Evolutionary conservation across 2,329 filamentous ascomycete species (phyloP), one percentile per base, ranked within the genome.

Genomic region (Aureobasidium sp.): DNA sequence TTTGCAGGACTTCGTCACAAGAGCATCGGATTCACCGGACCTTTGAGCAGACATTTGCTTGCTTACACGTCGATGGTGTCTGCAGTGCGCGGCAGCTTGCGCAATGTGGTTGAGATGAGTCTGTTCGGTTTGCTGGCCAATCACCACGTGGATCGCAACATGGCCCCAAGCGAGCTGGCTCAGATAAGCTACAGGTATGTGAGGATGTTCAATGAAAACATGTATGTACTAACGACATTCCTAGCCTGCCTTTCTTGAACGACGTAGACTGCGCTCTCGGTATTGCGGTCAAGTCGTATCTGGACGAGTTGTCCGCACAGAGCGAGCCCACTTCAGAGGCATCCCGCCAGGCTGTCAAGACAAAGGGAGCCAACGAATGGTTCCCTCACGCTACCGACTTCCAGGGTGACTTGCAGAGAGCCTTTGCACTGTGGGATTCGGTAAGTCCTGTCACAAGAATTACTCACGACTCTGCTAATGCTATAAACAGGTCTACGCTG

Each of bases 1-100:
- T 80, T 97, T 63, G 84, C 91, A 57, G 90, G 89, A 70, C 80
- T 97, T 65, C 85, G 87, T 36, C 94, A 99, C 73, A 84, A 90
- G 68, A 82, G 84, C 3, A 92, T 93, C 68, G 94, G 94, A 34
- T 99, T 97, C 75, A 97, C 93, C 1, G 94, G 94, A 0, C 93
- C 94, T 1, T 82, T 99, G 1, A 96, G 91, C 79, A 88, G 94
- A 74, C 91, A 93, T 67, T 81, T 97, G 58, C 81, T 99, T 46
- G 87, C 86, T 29, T 99, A 92, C 78, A 89, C 91, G 64, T 92
- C 91, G 1, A 81, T 97, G 63, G 86, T 91, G 44, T 87, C 87
- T 2, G 85, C 89, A 44, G 87, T 97, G 27, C 88, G 92, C 42
- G 85, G 88, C 66, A 85, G 87, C 37, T 81, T 96, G 66, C 85